phyloP scores from a whole-genome alignment of 2,329 filamentous ascomycete species.

The Rutstroemia sp. region DNA sequence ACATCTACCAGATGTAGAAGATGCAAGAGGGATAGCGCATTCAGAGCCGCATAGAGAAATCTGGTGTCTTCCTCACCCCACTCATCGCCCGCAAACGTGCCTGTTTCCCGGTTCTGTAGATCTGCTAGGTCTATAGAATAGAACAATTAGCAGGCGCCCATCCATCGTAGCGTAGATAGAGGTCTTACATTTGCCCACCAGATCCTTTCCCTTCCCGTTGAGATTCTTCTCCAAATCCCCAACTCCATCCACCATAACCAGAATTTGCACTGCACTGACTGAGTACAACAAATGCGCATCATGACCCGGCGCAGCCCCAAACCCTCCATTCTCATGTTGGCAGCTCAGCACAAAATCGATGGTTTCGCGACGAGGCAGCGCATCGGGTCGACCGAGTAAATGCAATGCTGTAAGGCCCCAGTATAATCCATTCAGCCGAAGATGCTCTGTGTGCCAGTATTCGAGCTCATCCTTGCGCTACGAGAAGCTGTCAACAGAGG shows the following conservation, averaged over 20 bases:
- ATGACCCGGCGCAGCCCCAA: conserved; percentile 88
- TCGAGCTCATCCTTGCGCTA: conserved; percentile 88
- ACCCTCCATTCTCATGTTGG: conserved; percentile 80
- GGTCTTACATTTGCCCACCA: conserved; percentile 69
- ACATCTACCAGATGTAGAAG: conserved; percentile 70
- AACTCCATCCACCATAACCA: conserved; percentile 78
- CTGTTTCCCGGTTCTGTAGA: conserved; percentile 72
- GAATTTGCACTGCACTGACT: conserved; percentile 87
- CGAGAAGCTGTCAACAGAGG: conserved; percentile 27
- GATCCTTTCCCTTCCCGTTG: conserved; percentile 51
- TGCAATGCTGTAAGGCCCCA: conserved; percentile 90
- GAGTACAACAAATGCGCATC: conserved; percentile 96
- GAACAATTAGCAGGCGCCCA: not conserved
- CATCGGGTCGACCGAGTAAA: conserved; percentile 73
- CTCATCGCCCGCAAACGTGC: conserved; percentile 87
- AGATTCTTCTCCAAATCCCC: conserved; percentile 64
- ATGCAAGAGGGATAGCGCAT: conserved; percentile 77
- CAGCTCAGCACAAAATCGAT: conserved; percentile 96
- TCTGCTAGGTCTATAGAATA: conserved; percentile 60
- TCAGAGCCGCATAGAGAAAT: conserved; percentile 86
- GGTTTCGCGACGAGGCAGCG: conserved; percentile 70
- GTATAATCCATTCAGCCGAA: conserved; percentile 91
- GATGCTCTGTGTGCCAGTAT: conserved; percentile 96
- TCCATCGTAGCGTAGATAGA: not conserved
- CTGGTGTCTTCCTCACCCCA: conserved; percentile 96